Evolutionary conservation across 208 protist species (phyloP).

Genomic region (Leishmania major): DNA sequence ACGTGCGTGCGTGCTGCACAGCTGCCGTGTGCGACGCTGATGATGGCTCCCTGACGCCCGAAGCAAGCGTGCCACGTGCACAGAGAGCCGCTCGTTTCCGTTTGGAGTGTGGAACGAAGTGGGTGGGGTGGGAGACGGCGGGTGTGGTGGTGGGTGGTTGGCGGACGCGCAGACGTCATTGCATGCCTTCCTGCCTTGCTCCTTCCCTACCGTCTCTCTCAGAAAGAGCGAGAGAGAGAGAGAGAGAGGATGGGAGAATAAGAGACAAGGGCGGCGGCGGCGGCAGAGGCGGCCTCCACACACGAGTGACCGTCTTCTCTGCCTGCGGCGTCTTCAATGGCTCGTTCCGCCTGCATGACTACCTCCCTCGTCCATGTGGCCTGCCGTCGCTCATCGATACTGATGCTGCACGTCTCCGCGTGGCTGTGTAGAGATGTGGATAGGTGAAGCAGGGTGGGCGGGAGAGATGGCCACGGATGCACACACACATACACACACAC

Average conservation of each 20-base stretch:
- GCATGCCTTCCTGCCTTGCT: background rate
- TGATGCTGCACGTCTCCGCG: background rate
- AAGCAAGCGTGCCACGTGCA: background rate
- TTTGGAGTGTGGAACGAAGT: background rate
- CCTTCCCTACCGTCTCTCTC: background rate
- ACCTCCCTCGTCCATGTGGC: background rate
- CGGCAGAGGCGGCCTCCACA: background rate
- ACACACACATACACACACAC: slow-evolving; percentile 1
- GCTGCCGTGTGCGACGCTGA: background rate
- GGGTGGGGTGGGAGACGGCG: background rate
- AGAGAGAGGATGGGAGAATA: background rate
- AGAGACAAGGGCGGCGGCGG: background rate
- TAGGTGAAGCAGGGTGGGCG: background rate
- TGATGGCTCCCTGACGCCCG: background rate
- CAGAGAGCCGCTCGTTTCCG: background rate
- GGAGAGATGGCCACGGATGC: background rate
- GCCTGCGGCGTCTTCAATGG: background rate
- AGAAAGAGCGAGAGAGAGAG: background rate
- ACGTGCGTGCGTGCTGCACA: background rate
- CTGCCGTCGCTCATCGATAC: background rate
- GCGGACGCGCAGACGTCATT: background rate
- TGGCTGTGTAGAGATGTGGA: background rate
- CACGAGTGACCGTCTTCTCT: background rate
- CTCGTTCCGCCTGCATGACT: background rate
- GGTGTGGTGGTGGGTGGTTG: background rate